Evolutionary conservation across 352 stramenopile species (phyloP), one percentile per base, ranked within the genome.

Genomic region (Globisporangium ultimum): DNA sequence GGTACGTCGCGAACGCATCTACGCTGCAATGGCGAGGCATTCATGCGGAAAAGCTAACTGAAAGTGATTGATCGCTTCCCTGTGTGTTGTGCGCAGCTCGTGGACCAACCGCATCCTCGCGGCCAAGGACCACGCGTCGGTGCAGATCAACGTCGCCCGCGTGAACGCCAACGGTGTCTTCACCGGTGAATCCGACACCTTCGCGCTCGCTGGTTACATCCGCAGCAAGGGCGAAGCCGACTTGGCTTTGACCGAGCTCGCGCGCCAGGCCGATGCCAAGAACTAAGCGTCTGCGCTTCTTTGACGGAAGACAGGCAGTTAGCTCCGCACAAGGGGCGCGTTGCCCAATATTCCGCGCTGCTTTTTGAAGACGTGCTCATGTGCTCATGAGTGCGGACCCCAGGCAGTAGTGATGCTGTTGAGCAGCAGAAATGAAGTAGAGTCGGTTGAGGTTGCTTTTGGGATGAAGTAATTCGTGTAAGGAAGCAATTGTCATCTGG

Each of bases 101-200:
- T 99, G 94, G 93, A 99, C 97, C 66, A 99, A 98, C 88, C 91
- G 96, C 80, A 95, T 99, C 68, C 91, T 99, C 49, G 82, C 91
- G 71, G 95, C 96, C 66, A 98, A 99, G 89, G 97, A 99, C 81
- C 93, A 99, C 79, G 87, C 93, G 54, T 97, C 95, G 58, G 92
- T 99, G 70, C 97, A 99, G 77, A 98, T 99, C 77, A 98, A 98
- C 84, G 93, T 99, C 63, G 96, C 76, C 66, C 96, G 98, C 78
- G 92, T 99, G 54, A 97, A 99, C 79, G 93, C 96, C 61, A 88
- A 97, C 74, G 97, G 97, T 67, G 72, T 98, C 63, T 98, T 97
- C 80, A 99, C 96, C 56, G 96, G 97, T 61, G 95, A 99, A 70
- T 96, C 85, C 64, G 96, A 98, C 68, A 86, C 93, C 46, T 98